These are phyloP conservation scores for Pythium aphanidermatum DNA, from an alignment of 352 stramenopile species.

Conservation along the genomic window DNA sequence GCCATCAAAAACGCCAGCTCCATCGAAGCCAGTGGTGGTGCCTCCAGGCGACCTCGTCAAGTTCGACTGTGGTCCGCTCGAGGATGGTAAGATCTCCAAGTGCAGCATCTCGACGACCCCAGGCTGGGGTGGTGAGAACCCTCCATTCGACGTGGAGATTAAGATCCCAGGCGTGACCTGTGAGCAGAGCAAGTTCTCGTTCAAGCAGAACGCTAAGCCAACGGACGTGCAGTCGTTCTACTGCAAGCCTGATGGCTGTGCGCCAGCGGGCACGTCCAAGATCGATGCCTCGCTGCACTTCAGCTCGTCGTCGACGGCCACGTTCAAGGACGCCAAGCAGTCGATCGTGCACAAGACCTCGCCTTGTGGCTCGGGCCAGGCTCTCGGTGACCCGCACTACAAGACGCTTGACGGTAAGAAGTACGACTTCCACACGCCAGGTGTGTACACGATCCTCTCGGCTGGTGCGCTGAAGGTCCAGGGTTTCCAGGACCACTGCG, in stretches of 20 bases:
- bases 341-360: constrained; percentile 10
- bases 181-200: background rate
- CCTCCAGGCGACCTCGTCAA: background rate
- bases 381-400: constrained; percentile 28
- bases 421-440: constrained; percentile 22
- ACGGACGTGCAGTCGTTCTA: constrained; percentile 7
- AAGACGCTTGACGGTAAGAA: constrained; percentile 20
- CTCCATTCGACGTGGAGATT: constrained; percentile 2
- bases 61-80: background rate
- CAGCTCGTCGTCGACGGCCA: background rate
- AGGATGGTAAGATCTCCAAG: constrained; percentile 2
- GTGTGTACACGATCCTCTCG: constrained; percentile 20
- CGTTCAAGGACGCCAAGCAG: background rate
- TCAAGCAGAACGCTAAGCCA: constrained; percentile 1
- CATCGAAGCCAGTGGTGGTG: no score
- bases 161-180: background rate
- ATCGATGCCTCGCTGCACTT: background rate
- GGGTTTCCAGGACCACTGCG: constrained; percentile 25
- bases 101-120: background rate
- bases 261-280: background rate
- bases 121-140: background rate
- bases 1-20: no score
- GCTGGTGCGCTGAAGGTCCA: constrained; percentile 18
- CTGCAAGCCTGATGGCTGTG: constrained; percentile 1
- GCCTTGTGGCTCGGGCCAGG: constrained; percentile 7